These are phyloP conservation scores for Nematodospora anomalae DNA, from an alignment of 1,139 yeast species.

Conservation along the genomic window DNA sequence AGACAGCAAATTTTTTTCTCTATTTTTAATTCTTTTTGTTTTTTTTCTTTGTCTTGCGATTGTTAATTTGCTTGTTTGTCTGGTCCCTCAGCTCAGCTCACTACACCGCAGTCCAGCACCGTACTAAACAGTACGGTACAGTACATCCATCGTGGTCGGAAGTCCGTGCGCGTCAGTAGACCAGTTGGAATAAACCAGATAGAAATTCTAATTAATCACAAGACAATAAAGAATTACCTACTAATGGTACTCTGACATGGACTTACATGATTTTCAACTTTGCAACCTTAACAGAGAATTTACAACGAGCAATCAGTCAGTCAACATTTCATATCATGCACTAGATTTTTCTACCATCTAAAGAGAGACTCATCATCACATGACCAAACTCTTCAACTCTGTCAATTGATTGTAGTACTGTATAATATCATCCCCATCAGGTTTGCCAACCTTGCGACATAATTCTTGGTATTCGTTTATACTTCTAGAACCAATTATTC, in stretches of 20 bases:
- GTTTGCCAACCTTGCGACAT: constrained; percentile 8
- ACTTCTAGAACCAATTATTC: constrained; percentile 13
- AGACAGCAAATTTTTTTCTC: too few species aligned
- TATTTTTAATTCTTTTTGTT: too few species aligned
- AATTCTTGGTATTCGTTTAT: constrained; percentile 13
- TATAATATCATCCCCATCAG: constrained; percentile 14
- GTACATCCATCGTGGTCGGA: too few species aligned
- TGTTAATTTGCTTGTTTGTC: too few species aligned
- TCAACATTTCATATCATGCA: too few species aligned
- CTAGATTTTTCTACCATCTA: not conserved
- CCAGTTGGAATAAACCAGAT: not conserved
- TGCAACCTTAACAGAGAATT: not conserved
- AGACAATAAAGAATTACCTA: not conserved
- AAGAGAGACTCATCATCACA: constrained; percentile 1
- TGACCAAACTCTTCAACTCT: constrained; percentile 13
- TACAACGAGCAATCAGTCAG: not conserved
- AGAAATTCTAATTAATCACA: not conserved
- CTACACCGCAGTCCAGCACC: too few species aligned
- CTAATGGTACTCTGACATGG: not conserved
- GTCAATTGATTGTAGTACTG: constrained; percentile 16
- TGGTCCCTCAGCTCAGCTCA: too few species aligned
- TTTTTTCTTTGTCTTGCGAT: too few species aligned
- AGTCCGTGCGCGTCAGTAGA: too few species aligned
- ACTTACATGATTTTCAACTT: not conserved
- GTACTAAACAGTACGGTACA: too few species aligned